These are phyloP conservation scores for Teratosphaeriaceae sp. DNA, from an alignment of 2,329 filamentous ascomycete genomes.

Conservation along the genomic window DNA sequence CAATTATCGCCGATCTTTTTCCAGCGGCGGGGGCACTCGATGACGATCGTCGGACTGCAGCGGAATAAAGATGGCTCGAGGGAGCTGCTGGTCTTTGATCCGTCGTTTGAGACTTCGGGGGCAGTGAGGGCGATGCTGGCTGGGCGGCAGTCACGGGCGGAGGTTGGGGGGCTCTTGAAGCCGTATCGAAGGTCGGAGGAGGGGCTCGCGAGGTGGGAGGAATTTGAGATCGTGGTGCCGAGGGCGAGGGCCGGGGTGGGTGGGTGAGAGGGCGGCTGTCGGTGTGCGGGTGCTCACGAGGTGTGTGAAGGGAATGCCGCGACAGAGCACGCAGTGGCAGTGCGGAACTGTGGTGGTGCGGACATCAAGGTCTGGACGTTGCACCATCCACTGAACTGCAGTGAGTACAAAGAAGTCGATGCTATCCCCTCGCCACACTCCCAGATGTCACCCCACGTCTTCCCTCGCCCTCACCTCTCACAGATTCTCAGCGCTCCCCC, in stretches of 20 bases:
- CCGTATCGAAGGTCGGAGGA: constrained; percentile 64
- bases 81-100: constrained; percentile 81
- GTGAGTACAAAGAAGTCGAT: too few species aligned
- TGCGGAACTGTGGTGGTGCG: too few species aligned
- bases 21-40: constrained; percentile 82
- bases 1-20: constrained; percentile 78
- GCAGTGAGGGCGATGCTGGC: constrained; percentile 55
- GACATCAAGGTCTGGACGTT: too few species aligned
- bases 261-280: background rate
- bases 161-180: constrained; percentile 51
- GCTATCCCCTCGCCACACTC: too few species aligned
- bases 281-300: too few species aligned
- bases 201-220: constrained; percentile 63
- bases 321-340: too few species aligned
- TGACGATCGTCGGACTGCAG: constrained; percentile 85
- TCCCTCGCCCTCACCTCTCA: too few species aligned
- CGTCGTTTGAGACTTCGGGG: constrained; percentile 66
- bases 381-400: too few species aligned
- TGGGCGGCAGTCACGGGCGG: constrained; percentile 30
- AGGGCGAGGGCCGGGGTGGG: background rate
- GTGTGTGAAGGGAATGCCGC: too few species aligned
- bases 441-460: too few species aligned
- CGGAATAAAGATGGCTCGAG: constrained; percentile 54
- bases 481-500: too few species aligned
- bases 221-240: constrained; percentile 58